Percentiles rank a stretch among this genome's conserved stretches.
These are phyloP conservation scores for Schizonepeta tenuifolia DNA, from an alignment of 257 asterid species.

Conservation along the genomic window DNA sequence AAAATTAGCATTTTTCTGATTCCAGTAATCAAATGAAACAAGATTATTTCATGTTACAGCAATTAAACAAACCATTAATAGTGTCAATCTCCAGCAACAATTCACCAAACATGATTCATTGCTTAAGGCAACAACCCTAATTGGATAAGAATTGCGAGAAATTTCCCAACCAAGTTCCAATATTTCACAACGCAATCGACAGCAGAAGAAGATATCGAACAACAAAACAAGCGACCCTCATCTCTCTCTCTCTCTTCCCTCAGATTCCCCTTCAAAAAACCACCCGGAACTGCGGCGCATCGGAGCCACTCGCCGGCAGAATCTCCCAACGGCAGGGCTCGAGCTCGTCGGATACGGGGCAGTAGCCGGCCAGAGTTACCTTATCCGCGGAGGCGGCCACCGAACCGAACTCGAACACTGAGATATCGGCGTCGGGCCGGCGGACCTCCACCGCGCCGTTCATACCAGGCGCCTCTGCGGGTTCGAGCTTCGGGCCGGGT, in stretches of 20 bases:
- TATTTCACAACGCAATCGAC: constrained; percentile 5
- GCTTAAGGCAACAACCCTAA: neutral
- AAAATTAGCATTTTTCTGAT: too few species aligned
- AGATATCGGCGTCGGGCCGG: constrained; percentile 52
- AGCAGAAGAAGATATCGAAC: neutral
- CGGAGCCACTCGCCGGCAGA: constrained; percentile 67
- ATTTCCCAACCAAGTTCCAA: neutral
- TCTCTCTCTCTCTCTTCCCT: neutral
- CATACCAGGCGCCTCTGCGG: constrained; percentile 62
- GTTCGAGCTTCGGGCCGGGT: constrained; percentile 45
- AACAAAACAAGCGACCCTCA: neutral
- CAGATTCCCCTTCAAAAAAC: constrained; percentile 51
- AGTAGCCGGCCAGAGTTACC: constrained; percentile 81
- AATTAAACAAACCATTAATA: neutral
- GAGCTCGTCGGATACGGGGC: constrained; percentile 83
- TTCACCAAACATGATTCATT: neutral
- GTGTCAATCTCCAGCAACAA: neutral
- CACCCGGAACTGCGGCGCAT: constrained; percentile 90
- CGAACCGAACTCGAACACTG: constrained; percentile 82
- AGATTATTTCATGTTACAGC: neutral
- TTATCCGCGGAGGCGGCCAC: constrained; percentile 77
- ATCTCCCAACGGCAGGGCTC: constrained; percentile 96
- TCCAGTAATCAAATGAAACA: too few species aligned
- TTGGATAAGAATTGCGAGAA: neutral
- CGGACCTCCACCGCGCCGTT: constrained; percentile 84